Conservation (phyloP, 2,329 filamentous ascomycete species). For the Pseudogymnoascus sp. region DNA sequence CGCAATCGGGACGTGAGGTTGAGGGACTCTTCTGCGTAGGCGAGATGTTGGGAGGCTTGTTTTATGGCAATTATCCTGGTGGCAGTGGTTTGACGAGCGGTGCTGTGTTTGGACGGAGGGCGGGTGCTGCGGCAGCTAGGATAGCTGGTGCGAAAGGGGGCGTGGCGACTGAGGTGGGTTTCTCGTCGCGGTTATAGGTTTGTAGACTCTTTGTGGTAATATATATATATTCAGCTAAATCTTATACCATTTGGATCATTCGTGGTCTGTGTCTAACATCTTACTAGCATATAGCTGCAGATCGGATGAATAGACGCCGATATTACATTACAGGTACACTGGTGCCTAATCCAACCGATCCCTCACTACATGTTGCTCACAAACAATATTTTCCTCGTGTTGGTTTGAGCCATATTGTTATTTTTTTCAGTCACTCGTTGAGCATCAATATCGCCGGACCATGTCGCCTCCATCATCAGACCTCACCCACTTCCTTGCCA, state of each 20-base stretch:
- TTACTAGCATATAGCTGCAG: background rate
- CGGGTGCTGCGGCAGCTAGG: conserved; percentile 23
- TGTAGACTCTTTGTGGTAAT: background rate
- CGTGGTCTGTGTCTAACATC: background rate
- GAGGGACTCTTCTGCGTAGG: conserved; percentile 52
- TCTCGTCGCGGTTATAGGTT: background rate
- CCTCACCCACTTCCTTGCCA: conserved; percentile 23
- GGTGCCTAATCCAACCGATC: background rate
- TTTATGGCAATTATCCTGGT: conserved; percentile 56
- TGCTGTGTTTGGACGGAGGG: conserved; percentile 41
- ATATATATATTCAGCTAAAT: background rate
- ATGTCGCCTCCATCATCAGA: background rate
- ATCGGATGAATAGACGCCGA: background rate
- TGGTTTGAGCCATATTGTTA: too few relatives aligned
- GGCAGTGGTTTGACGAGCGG: conserved; percentile 55
- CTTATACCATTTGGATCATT: background rate
- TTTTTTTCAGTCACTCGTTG: background rate
- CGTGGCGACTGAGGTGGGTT: background rate
- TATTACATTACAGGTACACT: background rate
- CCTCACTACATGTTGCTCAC: background rate
- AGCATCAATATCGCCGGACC: background rate
- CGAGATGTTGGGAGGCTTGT: conserved; percentile 59
- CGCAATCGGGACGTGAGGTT: conserved; percentile 38
- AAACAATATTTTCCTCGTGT: background rate
- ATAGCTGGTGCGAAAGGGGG: background rate